Evolutionary conservation across 192 early-diverging fungal genomes (phyloP).

Genomic region (Backusella psychrophila): DNA sequence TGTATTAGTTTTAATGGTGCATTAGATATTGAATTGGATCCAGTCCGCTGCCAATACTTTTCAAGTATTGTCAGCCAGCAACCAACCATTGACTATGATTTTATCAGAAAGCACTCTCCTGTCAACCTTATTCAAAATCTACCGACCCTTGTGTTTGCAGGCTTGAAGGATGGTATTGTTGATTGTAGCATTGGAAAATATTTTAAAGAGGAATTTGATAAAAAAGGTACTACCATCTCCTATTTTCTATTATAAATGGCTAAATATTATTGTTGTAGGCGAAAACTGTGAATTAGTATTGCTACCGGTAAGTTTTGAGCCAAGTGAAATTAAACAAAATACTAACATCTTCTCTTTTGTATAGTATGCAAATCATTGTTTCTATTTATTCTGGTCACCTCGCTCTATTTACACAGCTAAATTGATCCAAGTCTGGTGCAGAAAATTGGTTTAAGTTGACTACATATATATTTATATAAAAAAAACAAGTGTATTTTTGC

Average conservation of each 20-base stretch:
- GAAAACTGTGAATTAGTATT: not conserved
- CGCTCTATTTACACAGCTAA: conserved; percentile 5
- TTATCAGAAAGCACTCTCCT: conserved; percentile 15
- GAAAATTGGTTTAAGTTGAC: not conserved
- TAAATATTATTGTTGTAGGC: not conserved
- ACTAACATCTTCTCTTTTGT: not conserved
- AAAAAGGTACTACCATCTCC: not conserved
- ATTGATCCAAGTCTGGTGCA: not conserved
- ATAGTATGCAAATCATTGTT: conserved; percentile 8
- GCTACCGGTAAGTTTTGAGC: not conserved
- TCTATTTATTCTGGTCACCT: conserved; percentile 1
- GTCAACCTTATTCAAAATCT: not conserved
- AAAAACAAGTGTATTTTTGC: not conserved
- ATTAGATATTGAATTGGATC: conserved; percentile 1
- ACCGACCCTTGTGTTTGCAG: conserved; percentile 1
- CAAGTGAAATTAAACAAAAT: not conserved
- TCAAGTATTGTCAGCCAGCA: not conserved
- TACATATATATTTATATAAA: not conserved
- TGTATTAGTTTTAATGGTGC: conserved; percentile 18
- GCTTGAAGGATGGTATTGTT: not conserved
- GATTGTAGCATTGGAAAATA: not conserved
- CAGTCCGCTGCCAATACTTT: conserved; percentile 16
- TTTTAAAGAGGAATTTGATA: conserved; percentile 12
- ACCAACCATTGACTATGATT: not conserved
- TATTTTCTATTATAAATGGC: no score